Evolutionary conservation across 2,329 filamentous ascomycete species (phyloP).

Genomic region (Colletotrichum endophyticum): DNA sequence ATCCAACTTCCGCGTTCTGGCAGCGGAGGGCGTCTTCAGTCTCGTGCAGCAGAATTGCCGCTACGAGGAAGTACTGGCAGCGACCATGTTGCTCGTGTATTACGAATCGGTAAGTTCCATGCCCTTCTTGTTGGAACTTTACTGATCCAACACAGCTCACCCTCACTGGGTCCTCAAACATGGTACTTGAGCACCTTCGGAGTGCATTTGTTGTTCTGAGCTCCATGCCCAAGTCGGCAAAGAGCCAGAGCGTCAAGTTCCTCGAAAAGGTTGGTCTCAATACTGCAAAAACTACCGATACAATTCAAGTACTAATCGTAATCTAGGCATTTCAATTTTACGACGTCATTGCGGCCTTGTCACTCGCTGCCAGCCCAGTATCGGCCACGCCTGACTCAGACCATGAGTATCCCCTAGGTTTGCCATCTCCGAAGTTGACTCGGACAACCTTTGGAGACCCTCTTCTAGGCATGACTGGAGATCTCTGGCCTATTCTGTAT

Average conservation of each 20-base stretch:
- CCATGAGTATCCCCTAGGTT: constrained; percentile 35
- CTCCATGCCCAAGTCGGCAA: constrained; percentile 42
- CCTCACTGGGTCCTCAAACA: constrained; percentile 61
- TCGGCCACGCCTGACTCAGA: constrained; percentile 51
- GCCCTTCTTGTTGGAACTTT: not conserved
- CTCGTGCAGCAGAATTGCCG: constrained; percentile 52
- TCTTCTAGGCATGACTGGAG: constrained; percentile 64
- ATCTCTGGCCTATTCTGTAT: constrained; percentile 67
- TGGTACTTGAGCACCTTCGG: constrained; percentile 64
- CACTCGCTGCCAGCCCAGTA: constrained; percentile 61
- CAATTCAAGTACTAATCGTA: not conserved
- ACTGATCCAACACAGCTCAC: constrained; percentile 48
- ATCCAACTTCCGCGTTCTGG: constrained; percentile 61
- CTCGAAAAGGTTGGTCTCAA: constrained; percentile 54
- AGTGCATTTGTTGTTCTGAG: constrained; percentile 66
- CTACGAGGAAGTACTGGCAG: constrained; percentile 61
- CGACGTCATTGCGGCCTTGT: constrained; percentile 67
- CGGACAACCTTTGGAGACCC: constrained; percentile 59
- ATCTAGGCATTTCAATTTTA: constrained; percentile 66
- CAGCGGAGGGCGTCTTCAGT: constrained; percentile 59
- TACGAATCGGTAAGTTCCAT: constrained; percentile 44
- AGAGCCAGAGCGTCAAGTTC: constrained; percentile 58
- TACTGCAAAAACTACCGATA: not conserved
- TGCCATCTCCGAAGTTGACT: constrained; percentile 47
- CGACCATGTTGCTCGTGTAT: constrained; percentile 66